Evolutionary conservation across 139 green algal genomes (phyloP).

Genomic region (Coelastrella sp.): DNA sequence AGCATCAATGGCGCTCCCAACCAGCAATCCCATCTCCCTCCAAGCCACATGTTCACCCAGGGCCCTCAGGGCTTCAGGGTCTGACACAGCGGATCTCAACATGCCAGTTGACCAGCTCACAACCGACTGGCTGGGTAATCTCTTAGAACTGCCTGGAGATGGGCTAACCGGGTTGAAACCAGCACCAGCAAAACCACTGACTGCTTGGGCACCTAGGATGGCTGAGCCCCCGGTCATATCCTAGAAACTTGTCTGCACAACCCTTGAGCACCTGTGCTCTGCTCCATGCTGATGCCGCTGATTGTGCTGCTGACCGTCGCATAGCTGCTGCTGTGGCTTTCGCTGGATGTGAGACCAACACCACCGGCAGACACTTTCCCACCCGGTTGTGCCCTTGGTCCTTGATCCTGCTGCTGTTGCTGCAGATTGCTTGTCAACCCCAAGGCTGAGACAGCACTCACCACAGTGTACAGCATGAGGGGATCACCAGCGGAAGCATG

Average conservation of each 20-base stretch:
- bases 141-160: no score
- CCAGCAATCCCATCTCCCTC: not conserved
- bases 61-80: not conserved
- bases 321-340: not conserved
- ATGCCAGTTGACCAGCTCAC: conserved; percentile 12
- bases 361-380: not conserved
- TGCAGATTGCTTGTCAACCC: not conserved
- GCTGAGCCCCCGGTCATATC: not conserved
- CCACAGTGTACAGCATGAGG: conserved; percentile 2
- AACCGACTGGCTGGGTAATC: not conserved
- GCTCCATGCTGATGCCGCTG: not conserved
- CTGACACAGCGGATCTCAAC: not conserved
- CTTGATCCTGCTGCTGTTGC: not conserved
- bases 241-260: not conserved
- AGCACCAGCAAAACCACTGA: no score
- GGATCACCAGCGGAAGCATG: conserved; percentile 13
- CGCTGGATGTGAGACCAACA: no score
- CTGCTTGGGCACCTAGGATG: not conserved
- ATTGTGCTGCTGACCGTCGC: not conserved
- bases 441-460: not conserved
- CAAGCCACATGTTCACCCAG: not conserved
- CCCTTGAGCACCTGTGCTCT: not conserved
- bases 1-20: no score
- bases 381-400: not conserved
- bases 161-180: no score